phyloP scores from a whole-genome alignment of 768 basidiomycete species.

The Myochromella boudieri region DNA sequence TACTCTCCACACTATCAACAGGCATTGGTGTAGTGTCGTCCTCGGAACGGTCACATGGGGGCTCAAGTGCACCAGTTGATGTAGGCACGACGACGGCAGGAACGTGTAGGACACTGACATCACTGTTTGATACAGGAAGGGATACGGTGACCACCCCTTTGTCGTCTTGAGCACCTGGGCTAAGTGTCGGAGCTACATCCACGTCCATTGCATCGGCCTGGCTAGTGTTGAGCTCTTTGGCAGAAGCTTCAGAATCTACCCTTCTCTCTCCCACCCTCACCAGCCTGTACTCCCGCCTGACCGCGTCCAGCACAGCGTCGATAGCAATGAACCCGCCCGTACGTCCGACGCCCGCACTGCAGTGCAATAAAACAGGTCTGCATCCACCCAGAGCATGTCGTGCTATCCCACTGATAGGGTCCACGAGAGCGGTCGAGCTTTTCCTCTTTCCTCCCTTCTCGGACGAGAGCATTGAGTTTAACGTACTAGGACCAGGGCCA shows the following conservation, averaged over 20 bases:
- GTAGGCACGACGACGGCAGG: constrained; percentile 19
- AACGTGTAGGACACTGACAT: constrained; percentile 29
- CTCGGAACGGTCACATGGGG: too few relatives aligned
- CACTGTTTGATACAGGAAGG: constrained; percentile 8
- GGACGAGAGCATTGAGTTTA: too few relatives aligned
- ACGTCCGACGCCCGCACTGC: constrained; percentile 93
- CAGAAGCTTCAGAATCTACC: background rate
- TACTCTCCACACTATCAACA: constrained; percentile 18
- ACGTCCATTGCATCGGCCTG: constrained; percentile 29
- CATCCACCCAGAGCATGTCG: constrained; percentile 43
- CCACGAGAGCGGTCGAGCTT: constrained; percentile 31
- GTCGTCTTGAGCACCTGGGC: background rate
- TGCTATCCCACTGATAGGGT: constrained; percentile 55
- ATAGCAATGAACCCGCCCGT: constrained; percentile 94
- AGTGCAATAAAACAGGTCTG: constrained; percentile 77
- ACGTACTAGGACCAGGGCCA: too few relatives aligned
- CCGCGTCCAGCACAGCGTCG: constrained; percentile 79
- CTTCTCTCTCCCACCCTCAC: constrained; percentile 5
- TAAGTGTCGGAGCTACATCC: constrained; percentile 15
- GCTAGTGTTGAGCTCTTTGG: background rate
- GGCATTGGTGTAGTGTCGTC: constrained; percentile 22
- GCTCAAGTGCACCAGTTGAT: background rate
- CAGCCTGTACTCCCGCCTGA: constrained; percentile 55
- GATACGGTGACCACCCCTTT: constrained; percentile 11
- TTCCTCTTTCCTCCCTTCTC: background rate